phyloP scores from a whole-genome alignment of 2,329 filamentous ascomycete species.

The Rhynchosporium secalis region DNA sequence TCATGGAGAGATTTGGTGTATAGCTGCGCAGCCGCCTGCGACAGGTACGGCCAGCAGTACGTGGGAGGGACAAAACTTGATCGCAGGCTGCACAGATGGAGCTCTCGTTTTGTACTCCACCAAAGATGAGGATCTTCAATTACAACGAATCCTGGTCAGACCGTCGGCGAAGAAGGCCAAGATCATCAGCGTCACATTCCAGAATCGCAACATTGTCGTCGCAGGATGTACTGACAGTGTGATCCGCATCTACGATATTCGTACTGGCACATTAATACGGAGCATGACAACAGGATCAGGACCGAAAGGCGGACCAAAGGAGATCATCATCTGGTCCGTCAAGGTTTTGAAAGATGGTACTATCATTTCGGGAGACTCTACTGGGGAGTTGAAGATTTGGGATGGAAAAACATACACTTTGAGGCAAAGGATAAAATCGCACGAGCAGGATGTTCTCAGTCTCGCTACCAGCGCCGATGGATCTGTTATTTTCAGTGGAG shows the following conservation, averaged over 20 bases:
- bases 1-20: conserved; percentile 95
- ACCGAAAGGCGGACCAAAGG: conserved; percentile 72
- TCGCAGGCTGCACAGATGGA: conserved; percentile 89
- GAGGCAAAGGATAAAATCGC: conserved; percentile 79
- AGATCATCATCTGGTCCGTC: conserved; percentile 90
- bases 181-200: conserved; percentile 88
- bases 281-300: conserved; percentile 86
- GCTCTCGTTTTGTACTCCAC: conserved; percentile 85
- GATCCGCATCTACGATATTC: conserved; percentile 87
- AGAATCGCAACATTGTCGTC: conserved; percentile 77
- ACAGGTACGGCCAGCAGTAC: neutral
- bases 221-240: conserved; percentile 95
- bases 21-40: conserved; percentile 73
- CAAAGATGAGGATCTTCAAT: conserved; percentile 78
- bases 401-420: conserved; percentile 90
- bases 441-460: conserved; percentile 87
- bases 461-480: conserved; percentile 82
- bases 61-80: conserved; percentile 59
- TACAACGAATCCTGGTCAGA: conserved; percentile 72
- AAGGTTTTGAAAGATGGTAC: conserved; percentile 85
- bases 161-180: conserved; percentile 81
- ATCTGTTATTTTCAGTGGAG: conserved; percentile 79
- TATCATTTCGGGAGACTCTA: conserved; percentile 92
- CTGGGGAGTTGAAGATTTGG: conserved; percentile 91
- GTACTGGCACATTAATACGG: conserved; percentile 72